These are phyloP conservation scores for Nigrograna mackinnonii DNA, from an alignment of 2,329 filamentous ascomycete species.

Conservation along the genomic window DNA sequence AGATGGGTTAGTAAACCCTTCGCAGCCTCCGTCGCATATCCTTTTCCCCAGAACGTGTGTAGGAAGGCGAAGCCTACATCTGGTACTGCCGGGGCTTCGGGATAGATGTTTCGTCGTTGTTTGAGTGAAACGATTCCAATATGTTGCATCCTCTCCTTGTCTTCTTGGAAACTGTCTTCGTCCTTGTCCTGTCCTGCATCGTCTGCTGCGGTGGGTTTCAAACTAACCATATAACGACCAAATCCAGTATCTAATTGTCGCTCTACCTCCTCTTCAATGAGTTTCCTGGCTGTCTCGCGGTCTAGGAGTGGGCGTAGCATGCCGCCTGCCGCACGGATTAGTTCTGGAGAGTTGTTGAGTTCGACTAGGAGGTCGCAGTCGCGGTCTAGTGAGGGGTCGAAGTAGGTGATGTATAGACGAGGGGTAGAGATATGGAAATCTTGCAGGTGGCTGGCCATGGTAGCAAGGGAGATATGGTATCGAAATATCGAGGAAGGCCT, in stretches of 20 bases:
- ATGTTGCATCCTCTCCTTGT: background rate
- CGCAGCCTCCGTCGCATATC: conserved; percentile 22
- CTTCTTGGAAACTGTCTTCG: conserved; percentile 3
- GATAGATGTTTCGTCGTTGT: conserved; percentile 14
- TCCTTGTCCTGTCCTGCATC: background rate
- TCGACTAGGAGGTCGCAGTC: conserved; percentile 31
- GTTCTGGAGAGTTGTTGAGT: conserved; percentile 26
- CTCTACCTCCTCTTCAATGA: conserved; percentile 8
- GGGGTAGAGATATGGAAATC: conserved; percentile 25
- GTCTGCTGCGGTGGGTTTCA: conserved; percentile 10
- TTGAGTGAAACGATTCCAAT: conserved; percentile 28
- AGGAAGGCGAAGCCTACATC: conserved; percentile 24
- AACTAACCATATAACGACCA: conserved; percentile 29
- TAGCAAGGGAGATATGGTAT: no score
- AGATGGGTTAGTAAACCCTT: conserved; percentile 6
- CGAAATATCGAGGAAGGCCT: no score
- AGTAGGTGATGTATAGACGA: conserved; percentile 24
- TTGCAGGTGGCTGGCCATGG: no score
- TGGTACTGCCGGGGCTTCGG: conserved; percentile 17
- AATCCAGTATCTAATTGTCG: conserved; percentile 26
- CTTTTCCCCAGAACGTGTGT: conserved; percentile 12
- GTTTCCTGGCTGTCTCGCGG: conserved; percentile 14
- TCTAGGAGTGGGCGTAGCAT: conserved; percentile 15
- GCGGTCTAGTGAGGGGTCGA: conserved; percentile 13
- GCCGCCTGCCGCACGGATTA: conserved; percentile 15